A percentile compares a stretch with the other conserved stretches of the same genome.
Evolutionary conservation across 495 filamentous ascomycete genomes (phyloP).

Genomic region (Talaromyces liani): DNA sequence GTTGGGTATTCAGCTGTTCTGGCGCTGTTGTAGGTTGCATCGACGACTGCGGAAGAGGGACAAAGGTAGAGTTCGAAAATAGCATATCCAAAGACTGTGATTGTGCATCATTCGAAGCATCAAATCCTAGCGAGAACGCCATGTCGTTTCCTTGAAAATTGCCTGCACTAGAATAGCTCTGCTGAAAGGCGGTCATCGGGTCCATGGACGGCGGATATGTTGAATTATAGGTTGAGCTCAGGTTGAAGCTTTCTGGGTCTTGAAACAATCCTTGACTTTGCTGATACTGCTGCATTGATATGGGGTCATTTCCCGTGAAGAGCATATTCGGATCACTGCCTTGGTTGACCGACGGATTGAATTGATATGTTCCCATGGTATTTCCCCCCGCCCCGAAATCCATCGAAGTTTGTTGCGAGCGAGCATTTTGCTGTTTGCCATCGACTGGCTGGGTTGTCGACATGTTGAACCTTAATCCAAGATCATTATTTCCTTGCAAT

Average conservation of each 20-base stretch:
- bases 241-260: background rate
- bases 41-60: conserved; percentile 1
- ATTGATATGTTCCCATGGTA: conserved; percentile 1
- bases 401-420: background rate
- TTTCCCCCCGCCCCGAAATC: background rate
- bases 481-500: background rate
- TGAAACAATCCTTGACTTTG: background rate
- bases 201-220: background rate
- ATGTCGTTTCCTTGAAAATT: conserved; percentile 1
- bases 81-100: conserved; percentile 1
- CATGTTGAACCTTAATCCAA: background rate
- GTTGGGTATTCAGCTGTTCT: conserved; percentile 18
- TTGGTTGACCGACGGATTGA: background rate
- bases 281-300: background rate
- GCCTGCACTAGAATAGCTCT: background rate
- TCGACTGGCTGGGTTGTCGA: background rate
- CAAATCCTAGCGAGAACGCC: background rate
- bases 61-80: conserved; percentile 1
- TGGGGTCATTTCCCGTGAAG: background rate
- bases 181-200: background rate
- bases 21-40: conserved; percentile 1
- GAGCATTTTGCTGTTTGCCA: background rate
- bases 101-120: background rate
- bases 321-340: background rate
- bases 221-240: background rate